Conservation (phyloP, 75 land plant species). For the Picea sitchensis region DNA sequence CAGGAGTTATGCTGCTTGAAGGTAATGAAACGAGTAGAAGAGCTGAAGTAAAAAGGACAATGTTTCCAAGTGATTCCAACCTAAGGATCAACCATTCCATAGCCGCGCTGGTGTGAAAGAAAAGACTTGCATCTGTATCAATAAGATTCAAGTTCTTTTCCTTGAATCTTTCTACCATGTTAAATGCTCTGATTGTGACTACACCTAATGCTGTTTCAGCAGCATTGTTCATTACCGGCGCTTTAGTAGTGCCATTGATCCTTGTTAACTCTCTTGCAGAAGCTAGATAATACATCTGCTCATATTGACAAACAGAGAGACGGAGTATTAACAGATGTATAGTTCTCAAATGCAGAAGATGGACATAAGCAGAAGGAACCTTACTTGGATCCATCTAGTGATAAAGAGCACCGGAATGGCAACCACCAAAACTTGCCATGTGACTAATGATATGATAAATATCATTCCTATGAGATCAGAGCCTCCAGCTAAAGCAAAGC, state of each 20-base stretch:
- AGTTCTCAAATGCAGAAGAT: no score
- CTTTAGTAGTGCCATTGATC: slow-evolving; percentile 38
- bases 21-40: slow-evolving; percentile 67
- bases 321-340: not conserved
- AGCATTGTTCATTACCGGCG: slow-evolving; percentile 72
- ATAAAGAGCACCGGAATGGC: slow-evolving; percentile 14
- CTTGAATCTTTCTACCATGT: slow-evolving; percentile 39
- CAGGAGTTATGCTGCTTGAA: slow-evolving; percentile 45
- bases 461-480: slow-evolving; percentile 14
- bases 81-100: slow-evolving; percentile 75
- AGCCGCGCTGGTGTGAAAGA: slow-evolving; percentile 59
- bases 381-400: slow-evolving; percentile 13
- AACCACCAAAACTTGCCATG: slow-evolving; percentile 41
- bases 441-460: slow-evolving; percentile 21
- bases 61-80: slow-evolving; percentile 50
- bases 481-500: no score
- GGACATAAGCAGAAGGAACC: no score
- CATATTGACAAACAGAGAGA: not conserved
- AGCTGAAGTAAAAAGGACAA: slow-evolving; percentile 38
- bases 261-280: slow-evolving; percentile 65
- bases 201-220: slow-evolving; percentile 67
- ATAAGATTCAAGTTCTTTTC: slow-evolving; percentile 50
- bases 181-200: slow-evolving; percentile 73
- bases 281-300: slow-evolving; percentile 64
- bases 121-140: slow-evolving; percentile 58